Conservation (phyloP, 139 green algal genomes). For the Chlamydomonas sphaeroides region DNA sequence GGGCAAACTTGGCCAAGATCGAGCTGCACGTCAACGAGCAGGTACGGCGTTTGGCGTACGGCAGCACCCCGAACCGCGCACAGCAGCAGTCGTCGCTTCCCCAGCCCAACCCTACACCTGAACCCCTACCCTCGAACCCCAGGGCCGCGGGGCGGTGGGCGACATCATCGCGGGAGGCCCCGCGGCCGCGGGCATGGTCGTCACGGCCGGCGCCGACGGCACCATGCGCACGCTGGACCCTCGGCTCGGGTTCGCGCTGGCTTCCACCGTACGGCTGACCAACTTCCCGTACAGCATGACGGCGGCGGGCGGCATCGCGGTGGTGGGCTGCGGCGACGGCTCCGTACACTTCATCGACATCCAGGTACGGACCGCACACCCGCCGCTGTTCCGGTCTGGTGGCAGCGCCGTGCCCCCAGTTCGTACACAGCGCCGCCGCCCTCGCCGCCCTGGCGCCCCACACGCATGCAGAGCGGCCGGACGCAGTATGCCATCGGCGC, state of each 20-base stretch:
- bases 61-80: no score
- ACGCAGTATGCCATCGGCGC: conserved; percentile 63
- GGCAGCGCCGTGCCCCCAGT: no score
- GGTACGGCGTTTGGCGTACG: no score
- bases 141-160: conserved; percentile 64
- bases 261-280: conserved; percentile 49
- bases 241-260: conserved; percentile 42
- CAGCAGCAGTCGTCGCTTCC: no score
- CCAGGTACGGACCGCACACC: background rate
- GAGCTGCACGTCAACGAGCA: conserved; percentile 63
- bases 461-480: background rate
- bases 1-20: conserved; percentile 51
- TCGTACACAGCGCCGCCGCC: background rate
- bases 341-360: conserved; percentile 65
- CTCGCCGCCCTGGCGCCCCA: background rate
- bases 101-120: no score
- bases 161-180: conserved; percentile 59
- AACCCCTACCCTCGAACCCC: no score
- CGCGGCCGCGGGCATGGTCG: conserved; percentile 41
- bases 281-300: conserved; percentile 81
- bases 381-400: background rate
- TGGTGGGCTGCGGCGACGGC: conserved; percentile 74
- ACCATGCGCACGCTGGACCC: conserved; percentile 67
- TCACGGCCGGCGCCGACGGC: conserved; percentile 73
- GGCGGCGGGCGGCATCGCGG: conserved; percentile 54